Percentiles rank a stretch among this genome's conserved stretches.
Conservation (phyloP, 805 yeast genomes). For the Suhomyces sp. region DNA sequence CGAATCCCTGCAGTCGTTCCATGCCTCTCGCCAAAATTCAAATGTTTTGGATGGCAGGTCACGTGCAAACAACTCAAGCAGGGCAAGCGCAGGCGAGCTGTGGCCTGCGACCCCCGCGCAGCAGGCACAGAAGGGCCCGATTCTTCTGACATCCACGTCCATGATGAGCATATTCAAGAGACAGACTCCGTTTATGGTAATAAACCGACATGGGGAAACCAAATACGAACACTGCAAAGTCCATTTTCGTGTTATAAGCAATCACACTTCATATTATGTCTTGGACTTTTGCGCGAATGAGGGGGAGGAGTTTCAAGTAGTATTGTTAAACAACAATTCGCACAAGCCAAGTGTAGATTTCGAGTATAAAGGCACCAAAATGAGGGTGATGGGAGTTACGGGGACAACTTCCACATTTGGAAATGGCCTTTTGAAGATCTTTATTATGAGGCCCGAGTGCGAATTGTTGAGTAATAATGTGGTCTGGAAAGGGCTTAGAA, state of each 20-base stretch:
- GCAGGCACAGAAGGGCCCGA: slow-evolving; percentile 7
- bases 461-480: slow-evolving; percentile 22
- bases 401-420: slow-evolving; percentile 37
- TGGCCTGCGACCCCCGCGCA: neutral
- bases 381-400: slow-evolving; percentile 31
- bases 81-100: neutral
- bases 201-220: slow-evolving; percentile 12
- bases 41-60: neutral
- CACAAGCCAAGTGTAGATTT: slow-evolving; percentile 30
- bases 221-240: slow-evolving; percentile 27
- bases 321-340: slow-evolving; percentile 28
- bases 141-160: slow-evolving; percentile 21
- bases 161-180: slow-evolving; percentile 24
- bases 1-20: slow-evolving; percentile 5
- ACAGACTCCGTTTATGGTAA: slow-evolving; percentile 29
- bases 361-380: slow-evolving; percentile 23
- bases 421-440: slow-evolving; percentile 25
- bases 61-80: neutral
- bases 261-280: slow-evolving; percentile 28
- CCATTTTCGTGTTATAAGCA: slow-evolving; percentile 26
- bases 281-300: slow-evolving; percentile 10
- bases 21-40: neutral
- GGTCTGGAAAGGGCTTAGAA: slow-evolving; percentile 6
- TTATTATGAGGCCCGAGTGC: slow-evolving; percentile 17
- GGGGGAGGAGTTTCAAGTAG: slow-evolving; percentile 14